These are phyloP conservation scores for Avena sativa DNA, from an alignment of 176 grass and related monocot species.

Conservation along the genomic window DNA sequence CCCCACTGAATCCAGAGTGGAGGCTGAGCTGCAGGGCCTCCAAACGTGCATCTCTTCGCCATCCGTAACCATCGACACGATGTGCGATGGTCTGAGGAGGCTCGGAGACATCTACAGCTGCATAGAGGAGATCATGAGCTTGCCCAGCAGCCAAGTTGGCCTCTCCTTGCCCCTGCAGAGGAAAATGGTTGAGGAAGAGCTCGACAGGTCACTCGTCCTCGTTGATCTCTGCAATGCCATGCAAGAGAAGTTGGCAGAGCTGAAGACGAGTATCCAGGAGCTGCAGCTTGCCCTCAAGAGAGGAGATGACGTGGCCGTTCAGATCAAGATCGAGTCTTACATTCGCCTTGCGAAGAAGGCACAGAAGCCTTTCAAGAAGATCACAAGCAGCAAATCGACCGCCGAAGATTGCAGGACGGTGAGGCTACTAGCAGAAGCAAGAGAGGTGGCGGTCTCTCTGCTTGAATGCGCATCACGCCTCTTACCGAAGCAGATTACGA, in stretches of 20 bases:
- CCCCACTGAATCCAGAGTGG: slow-evolving; percentile 33
- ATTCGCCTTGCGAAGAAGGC: slow-evolving; percentile 33
- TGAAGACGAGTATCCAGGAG: slow-evolving; percentile 40
- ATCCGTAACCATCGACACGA: slow-evolving; percentile 2
- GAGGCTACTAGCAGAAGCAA: slow-evolving; percentile 41
- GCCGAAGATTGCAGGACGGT: slow-evolving; percentile 15
- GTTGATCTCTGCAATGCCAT: slow-evolving; percentile 49
- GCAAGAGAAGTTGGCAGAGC: slow-evolving; percentile 41
- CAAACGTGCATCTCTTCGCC: slow-evolving; percentile 1
- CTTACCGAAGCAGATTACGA: slow-evolving; percentile 27
- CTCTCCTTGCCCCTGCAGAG: slow-evolving; percentile 34
- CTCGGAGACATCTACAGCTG: slow-evolving; percentile 39
- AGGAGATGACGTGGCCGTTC: slow-evolving; percentile 9
- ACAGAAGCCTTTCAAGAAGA: slow-evolving; percentile 52
- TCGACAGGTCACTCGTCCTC: slow-evolving; percentile 47
- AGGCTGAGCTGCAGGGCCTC: slow-evolving; percentile 45
- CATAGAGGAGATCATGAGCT: slow-evolving; percentile 42
- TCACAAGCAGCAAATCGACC: background rate
- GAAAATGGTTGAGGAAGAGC: slow-evolving; percentile 48
- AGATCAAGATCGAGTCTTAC: slow-evolving; percentile 35
- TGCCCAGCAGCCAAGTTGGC: slow-evolving; percentile 51
- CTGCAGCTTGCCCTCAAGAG: slow-evolving; percentile 45
- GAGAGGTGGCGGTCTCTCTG: slow-evolving; percentile 19
- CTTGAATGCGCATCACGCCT: slow-evolving; percentile 28
- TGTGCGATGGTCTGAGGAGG: slow-evolving; percentile 30